Conservation (phyloP, 495 filamentous ascomycete species). For the Parathielavia appendiculata region DNA sequence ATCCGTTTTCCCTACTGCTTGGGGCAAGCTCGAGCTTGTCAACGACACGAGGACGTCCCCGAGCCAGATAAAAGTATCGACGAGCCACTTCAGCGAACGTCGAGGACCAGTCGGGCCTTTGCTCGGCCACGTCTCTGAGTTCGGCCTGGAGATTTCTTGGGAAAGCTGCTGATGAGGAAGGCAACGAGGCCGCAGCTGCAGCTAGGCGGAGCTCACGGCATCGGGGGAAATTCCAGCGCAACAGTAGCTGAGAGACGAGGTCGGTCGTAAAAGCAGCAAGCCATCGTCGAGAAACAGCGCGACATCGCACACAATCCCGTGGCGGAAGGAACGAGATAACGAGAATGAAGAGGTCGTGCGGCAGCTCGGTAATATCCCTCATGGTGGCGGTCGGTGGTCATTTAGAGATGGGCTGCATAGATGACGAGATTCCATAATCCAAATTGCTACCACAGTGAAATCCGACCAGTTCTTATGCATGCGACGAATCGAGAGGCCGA, state of each 20-base stretch:
- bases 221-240: conserved; percentile 50
- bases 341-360: conserved; percentile 49
- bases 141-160: conserved; percentile 43
- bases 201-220: conserved; percentile 50
- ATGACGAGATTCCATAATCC: not conserved
- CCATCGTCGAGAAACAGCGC: conserved; percentile 54
- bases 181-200: conserved; percentile 12
- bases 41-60: conserved; percentile 45
- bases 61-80: conserved; percentile 52
- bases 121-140: conserved; percentile 47
- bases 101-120: conserved; percentile 32
- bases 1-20: conserved; percentile 16
- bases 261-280: conserved; percentile 49
- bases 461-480: too few species aligned
- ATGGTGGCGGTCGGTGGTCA: conserved; percentile 16
- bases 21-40: conserved; percentile 43
- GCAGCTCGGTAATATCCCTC: conserved; percentile 47
- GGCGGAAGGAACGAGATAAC: conserved; percentile 50
- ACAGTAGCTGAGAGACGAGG: conserved; percentile 40
- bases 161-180: not conserved
- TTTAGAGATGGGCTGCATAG: not conserved
- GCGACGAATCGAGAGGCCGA: too few species aligned
- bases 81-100: conserved; percentile 51
- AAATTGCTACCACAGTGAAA: too few species aligned
- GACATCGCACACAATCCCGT: conserved; percentile 49